Base-by-base conservation (phyloP, 768 basidiomycete genomes). In the Clavulina sp. region DNA sequence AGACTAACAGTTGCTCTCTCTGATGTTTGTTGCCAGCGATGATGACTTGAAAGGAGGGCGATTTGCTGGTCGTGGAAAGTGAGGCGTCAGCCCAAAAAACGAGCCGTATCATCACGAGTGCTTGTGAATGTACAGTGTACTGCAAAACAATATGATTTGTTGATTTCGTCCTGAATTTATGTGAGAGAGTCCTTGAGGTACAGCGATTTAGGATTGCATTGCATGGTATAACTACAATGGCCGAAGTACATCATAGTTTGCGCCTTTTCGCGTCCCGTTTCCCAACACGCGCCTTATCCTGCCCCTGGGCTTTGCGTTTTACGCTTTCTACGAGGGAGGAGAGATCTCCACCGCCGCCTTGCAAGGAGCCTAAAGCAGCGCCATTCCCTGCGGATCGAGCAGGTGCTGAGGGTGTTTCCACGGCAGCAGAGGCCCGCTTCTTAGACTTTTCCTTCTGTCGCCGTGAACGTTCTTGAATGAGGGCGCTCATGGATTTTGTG, bases 401-500 rank as follows among this genome's bases (percentile, higher is more conserved):
- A n/a, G n/a, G n/a, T n/a, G n/a, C n/a, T n/a, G n/a, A n/a, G n/a
- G 57, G 5, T 26, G 5, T 30, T 55, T 2, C 24, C 24, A 7
- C 19, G n/a, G 5, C 5, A 3, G 18, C 43, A 6, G 5, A 5
- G 34, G 3, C 21, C 26, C 4, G 4, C 3, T 33, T 30, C 53
- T 7, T 28, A 38, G 16, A 40, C 53, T 64, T 61, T 33, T 66
- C 60, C 57, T 68, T 70, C 57, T 77, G 77, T 7, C 78, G 73
- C 60, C 73, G 78, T 18, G 79, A 70, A n/a, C 91, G 77, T 58
- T 91, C 89, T n/a, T 79, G 73, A 33, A 97, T 69, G 7, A 99
- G 70, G 2, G 80, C 76, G 5, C 74, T 62, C 93, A 97, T 99
- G 48, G 78, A 78, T 65, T 83, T 86, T 1, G 93, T 92, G 70